Conservation (phyloP, 1,284 basidiomycete genomes). For the Cystobasidiaceae sp. region DNA sequence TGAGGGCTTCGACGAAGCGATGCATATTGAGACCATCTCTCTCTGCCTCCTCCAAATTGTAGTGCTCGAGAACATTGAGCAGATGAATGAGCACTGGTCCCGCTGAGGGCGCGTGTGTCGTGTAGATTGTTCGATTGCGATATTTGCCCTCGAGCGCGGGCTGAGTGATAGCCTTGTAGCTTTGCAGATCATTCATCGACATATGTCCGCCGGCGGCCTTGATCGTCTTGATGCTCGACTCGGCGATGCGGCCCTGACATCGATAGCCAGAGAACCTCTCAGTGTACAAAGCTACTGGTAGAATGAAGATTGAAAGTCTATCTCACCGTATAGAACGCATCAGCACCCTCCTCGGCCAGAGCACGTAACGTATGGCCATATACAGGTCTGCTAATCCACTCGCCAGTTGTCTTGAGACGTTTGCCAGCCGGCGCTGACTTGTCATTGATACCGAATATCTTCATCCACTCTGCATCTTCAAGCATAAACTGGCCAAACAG, state of each 20-base stretch:
- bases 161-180: conserved; percentile 65
- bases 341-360: conserved; percentile 63
- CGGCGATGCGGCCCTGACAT: conserved; percentile 63
- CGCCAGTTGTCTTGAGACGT: conserved; percentile 63
- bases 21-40: conserved; percentile 61
- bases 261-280: too few relatives aligned
- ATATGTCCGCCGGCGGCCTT: conserved; percentile 66
- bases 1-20: conserved; percentile 67
- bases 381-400: conserved; percentile 63
- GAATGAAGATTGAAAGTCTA: too few relatives aligned
- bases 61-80: conserved; percentile 70
- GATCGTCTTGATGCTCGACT: conserved; percentile 64
- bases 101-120: conserved; percentile 72
- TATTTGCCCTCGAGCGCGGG: conserved; percentile 72
- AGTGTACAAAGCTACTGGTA: too few relatives aligned
- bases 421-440: background rate
- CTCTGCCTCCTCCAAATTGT: conserved; percentile 54
- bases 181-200: conserved; percentile 62
- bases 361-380: conserved; percentile 61
- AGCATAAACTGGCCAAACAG: conserved; percentile 65
- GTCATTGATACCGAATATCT: conserved; percentile 75
- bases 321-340: conserved; percentile 67
- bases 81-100: conserved; percentile 74
- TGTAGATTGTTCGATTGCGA: conserved; percentile 71
- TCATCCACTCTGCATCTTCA: conserved; percentile 67